A percentile compares a stretch with the other conserved stretches of the same genome.
These are phyloP conservation scores for Candida tropicalis DNA, from an alignment of 1,139 yeast species.

Conservation along the genomic window DNA sequence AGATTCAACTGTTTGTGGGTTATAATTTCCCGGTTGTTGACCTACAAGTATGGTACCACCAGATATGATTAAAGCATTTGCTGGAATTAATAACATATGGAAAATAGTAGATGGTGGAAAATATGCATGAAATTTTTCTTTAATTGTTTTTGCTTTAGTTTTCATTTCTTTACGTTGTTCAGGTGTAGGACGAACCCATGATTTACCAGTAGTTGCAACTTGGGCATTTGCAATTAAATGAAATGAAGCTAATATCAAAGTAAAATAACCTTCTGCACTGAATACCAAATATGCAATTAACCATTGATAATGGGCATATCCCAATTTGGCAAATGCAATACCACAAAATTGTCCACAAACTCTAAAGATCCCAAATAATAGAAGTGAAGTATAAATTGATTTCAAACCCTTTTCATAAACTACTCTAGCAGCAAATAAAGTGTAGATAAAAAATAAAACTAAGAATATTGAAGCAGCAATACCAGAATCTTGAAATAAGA, in stretches of 20 bases:
- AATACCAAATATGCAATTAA: slow-evolving; percentile 40
- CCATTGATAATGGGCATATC: slow-evolving; percentile 33
- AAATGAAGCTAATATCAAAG: slow-evolving; percentile 31
- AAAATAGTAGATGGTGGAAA: slow-evolving; percentile 16
- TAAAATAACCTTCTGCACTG: slow-evolving; percentile 43
- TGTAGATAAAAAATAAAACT: slow-evolving; percentile 27
- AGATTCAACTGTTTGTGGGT: slow-evolving; percentile 16
- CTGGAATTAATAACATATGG: slow-evolving; percentile 33
- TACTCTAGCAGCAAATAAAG: slow-evolving; percentile 19
- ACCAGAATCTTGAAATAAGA: slow-evolving; percentile 26
- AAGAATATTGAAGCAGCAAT: slow-evolving; percentile 37
- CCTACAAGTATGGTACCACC: slow-evolving; percentile 40
- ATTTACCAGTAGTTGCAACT: slow-evolving; percentile 18
- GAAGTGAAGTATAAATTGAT: slow-evolving; percentile 25
- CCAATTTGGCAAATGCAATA: slow-evolving; percentile 35
- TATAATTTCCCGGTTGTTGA: slow-evolving; percentile 5
- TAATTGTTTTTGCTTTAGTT: slow-evolving; percentile 7
- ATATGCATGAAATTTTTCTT: slow-evolving; percentile 9
- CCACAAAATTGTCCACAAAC: slow-evolving; percentile 40
- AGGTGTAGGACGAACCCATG: slow-evolving; percentile 19
- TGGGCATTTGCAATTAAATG: slow-evolving; percentile 32
- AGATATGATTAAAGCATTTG: slow-evolving; percentile 34
- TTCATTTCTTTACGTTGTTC: slow-evolving; percentile 12
- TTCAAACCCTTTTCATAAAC: slow-evolving; percentile 25
- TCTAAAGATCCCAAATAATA: slow-evolving; percentile 34